Evolutionary conservation across 2,329 filamentous ascomycete species (phyloP), one percentile per base, ranked within the genome.

Genomic region (Botrytis elliptica): DNA sequence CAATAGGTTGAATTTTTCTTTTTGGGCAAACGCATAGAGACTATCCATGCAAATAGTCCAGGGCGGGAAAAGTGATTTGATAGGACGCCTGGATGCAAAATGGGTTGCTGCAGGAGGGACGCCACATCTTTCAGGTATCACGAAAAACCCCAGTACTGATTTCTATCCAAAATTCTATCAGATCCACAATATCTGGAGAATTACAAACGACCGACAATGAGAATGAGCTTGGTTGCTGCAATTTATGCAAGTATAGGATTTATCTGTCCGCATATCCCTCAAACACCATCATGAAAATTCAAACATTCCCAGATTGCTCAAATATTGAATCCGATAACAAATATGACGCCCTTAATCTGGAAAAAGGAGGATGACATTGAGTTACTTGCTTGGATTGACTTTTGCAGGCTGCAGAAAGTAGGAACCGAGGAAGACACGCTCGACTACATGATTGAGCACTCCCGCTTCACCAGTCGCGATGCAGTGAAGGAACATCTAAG

Each of bases 311-410:
- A 52, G 25, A 8, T 29, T 64, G 2, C 52, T 40, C 12, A 20
- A 25, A 40, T 52, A 0, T 33, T 25, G 25, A 8, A 63, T 46
- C 20, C 8, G 20, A 29, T 55, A n/a, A 10, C 29, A 65, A 42
- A 33, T 25, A 71, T 71, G 42, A 40, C 22, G 9, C 10, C 9
- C 9, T 60, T 7, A 49, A 18, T 20, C 25, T 63, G 36, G 42
- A 22, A 40, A 8, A 36, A 14, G 46, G 22, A 40, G n/a, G 73
- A 72, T 20, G 22, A 63, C 18, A 42, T 74, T 20, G 55, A 44
- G 10, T 40, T 74, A 3, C 46, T 75, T 49, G 70, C 70, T 29
- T 75, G 68, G 74, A 68, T 75, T 46, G 68, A 75, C 46, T 70
- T 73, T 29, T 73, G 70, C 63, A 42, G 25, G 38, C 18, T 65